phyloP scores from a whole-genome alignment of 1,284 basidiomycete genomes.

The Microbotryum lychnidis-dioicae region DNA sequence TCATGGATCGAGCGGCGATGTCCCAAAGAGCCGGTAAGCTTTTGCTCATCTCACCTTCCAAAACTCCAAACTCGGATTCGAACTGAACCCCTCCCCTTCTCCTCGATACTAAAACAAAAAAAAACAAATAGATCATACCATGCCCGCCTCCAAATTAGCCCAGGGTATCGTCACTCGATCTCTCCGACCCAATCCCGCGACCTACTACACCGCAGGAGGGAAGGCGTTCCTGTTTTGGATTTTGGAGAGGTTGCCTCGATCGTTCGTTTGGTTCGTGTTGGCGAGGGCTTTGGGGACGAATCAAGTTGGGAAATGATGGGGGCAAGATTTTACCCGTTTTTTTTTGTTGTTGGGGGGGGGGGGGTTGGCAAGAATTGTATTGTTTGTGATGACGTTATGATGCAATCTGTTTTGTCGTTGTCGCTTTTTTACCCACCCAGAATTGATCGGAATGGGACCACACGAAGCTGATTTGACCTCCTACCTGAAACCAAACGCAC shows the following conservation, averaged over 20 bases:
- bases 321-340: background rate
- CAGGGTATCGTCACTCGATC: conserved; percentile 19
- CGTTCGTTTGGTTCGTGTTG: conserved; percentile 14
- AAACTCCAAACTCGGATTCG: too few species aligned
- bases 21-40: conserved; percentile 14
- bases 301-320: conserved; percentile 5
- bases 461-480: too few species aligned
- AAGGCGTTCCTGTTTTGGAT: conserved; percentile 21
- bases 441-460: background rate
- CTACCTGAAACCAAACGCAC: too few species aligned
- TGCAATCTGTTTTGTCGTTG: background rate
- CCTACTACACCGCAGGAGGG: conserved; percentile 23
- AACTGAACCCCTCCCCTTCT: background rate
- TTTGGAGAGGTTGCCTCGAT: conserved; percentile 20
- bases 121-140: conserved; percentile 7
- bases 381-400: background rate
- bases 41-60: too few species aligned
- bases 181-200: conserved; percentile 3
- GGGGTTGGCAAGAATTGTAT: too few species aligned
- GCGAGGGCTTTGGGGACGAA: conserved; percentile 5
- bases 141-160: conserved; percentile 12
- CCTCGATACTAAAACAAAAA: background rate
- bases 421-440: background rate
- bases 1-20: conserved; percentile 16
- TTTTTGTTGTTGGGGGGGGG: too few species aligned